Conservation (phyloP, 2,329 filamentous ascomycete species). For the Hymenoscyphus occultus region DNA sequence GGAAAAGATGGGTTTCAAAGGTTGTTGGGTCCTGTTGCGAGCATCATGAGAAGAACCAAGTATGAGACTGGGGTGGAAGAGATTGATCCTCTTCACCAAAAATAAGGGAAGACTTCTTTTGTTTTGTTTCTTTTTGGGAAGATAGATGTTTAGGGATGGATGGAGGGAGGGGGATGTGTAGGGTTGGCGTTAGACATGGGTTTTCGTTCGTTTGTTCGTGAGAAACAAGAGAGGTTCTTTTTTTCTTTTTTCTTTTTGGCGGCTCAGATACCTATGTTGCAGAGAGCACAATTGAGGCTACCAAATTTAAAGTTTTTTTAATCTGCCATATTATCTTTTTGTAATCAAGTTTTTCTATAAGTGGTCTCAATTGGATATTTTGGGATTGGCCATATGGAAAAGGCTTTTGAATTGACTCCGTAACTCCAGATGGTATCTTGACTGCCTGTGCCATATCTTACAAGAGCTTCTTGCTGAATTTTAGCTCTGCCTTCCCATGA, state of each 20-base stretch:
- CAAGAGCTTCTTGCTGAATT: constrained; percentile 18
- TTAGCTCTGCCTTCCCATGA: constrained; percentile 4
- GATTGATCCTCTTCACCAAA: constrained; percentile 60
- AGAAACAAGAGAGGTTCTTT: constrained; percentile 22
- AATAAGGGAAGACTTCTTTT: constrained; percentile 17
- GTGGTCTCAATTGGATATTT: not conserved
- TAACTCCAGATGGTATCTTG: not conserved
- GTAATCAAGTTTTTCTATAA: constrained; percentile 1
- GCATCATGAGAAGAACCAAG: constrained; percentile 79
- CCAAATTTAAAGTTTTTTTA: constrained; percentile 13
- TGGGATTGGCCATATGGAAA: not conserved
- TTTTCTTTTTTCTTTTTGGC: constrained; percentile 18
- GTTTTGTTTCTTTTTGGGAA: constrained; percentile 11
- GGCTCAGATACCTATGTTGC: constrained; percentile 33
- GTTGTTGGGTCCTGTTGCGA: constrained; percentile 85
- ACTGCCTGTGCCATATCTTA: not conserved
- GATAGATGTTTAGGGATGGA: constrained; percentile 17
- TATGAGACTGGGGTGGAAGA: constrained; percentile 62
- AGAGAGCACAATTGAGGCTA: constrained; percentile 28
- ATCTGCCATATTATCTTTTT: not conserved
- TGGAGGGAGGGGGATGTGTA: constrained; percentile 5
- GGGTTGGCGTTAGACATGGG: constrained; percentile 33
- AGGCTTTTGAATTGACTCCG: not conserved
- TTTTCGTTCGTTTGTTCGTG: constrained; percentile 31
- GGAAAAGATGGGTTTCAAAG: constrained; percentile 95